Evolutionary conservation across 1,139 yeast genomes (phyloP).

Genomic region (Taphrina deformans): DNA sequence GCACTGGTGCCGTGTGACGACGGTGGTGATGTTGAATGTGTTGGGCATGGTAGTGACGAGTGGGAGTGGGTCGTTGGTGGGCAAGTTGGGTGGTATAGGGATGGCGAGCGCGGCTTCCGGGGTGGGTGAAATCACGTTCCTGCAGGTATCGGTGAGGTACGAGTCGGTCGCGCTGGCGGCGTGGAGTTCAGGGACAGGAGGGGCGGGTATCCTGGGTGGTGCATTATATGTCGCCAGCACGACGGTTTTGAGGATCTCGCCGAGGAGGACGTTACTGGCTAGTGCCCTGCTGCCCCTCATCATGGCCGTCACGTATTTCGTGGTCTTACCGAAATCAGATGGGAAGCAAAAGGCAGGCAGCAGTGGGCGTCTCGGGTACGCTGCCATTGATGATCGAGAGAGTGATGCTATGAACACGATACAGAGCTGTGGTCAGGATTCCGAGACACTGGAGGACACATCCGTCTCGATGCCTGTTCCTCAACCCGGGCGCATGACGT

Average conservation of each 20-base stretch:
- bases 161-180: constrained; percentile 64
- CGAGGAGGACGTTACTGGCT: constrained; percentile 48
- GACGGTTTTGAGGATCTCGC: constrained; percentile 54
- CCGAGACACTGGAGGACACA: background rate
- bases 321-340: constrained; percentile 45
- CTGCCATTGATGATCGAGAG: background rate
- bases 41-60: constrained; percentile 79
- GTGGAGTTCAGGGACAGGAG: constrained; percentile 93
- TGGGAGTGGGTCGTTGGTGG: constrained; percentile 30
- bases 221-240: constrained; percentile 58
- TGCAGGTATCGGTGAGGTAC: constrained; percentile 72
- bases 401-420: background rate
- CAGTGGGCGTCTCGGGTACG: background rate
- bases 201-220: constrained; percentile 79
- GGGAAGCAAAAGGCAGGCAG: background rate
- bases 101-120: constrained; percentile 86
- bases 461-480: background rate
- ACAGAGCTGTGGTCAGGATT: background rate
- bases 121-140: constrained; percentile 82
- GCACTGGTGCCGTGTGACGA: constrained; percentile 51
- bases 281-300: constrained; percentile 49
- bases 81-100: constrained; percentile 63
- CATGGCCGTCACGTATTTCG: constrained; percentile 47
- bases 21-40: constrained; percentile 60
- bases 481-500: background rate